A percentile compares a stretch with the other conserved stretches of the same genome.
Conservation (phyloP, 352 stramenopile species). For the Plasmopara viticola region DNA sequence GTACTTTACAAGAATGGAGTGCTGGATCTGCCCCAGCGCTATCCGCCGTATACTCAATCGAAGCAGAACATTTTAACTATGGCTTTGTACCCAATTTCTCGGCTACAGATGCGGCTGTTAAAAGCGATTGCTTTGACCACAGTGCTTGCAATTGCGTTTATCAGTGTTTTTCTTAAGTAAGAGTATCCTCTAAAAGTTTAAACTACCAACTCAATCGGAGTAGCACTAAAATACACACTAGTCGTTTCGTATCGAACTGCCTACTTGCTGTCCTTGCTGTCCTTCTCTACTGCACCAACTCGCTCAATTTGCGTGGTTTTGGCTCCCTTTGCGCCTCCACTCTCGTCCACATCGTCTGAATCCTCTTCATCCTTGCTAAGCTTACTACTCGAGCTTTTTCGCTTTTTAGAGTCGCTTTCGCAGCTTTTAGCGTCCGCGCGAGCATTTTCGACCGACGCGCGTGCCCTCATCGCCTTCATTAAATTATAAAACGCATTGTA, state of each 20-base stretch:
- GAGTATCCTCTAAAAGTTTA: background rate
- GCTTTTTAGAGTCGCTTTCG: constrained; percentile 9
- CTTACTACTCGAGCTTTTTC: constrained; percentile 18
- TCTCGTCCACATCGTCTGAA: constrained; percentile 21
- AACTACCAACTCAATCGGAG: too few species aligned
- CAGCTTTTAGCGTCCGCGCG: constrained; percentile 30
- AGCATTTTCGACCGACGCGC: constrained; percentile 37
- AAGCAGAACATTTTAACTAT: constrained; percentile 34
- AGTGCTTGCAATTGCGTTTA: constrained; percentile 26
- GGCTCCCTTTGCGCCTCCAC: constrained; percentile 13
- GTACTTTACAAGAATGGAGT: constrained; percentile 63
- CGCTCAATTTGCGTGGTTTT: constrained; percentile 19
- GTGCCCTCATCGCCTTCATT: constrained; percentile 66
- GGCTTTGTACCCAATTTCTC: constrained; percentile 41
- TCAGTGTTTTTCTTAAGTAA: constrained; percentile 21
- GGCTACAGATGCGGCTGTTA: constrained; percentile 31
- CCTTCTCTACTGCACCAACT: constrained; percentile 10
- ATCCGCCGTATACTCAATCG: constrained; percentile 35
- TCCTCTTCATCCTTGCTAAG: constrained; percentile 24
- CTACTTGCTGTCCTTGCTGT: constrained; percentile 21
- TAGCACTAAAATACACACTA: too few species aligned
- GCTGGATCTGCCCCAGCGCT: constrained; percentile 49
- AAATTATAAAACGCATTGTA: constrained; percentile 66
- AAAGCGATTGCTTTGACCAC: constrained; percentile 25
- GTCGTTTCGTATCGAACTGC: too few species aligned